These are phyloP conservation scores for Schizophyllum commune DNA, from an alignment of 1,284 basidiomycete species.

Conservation along the genomic window DNA sequence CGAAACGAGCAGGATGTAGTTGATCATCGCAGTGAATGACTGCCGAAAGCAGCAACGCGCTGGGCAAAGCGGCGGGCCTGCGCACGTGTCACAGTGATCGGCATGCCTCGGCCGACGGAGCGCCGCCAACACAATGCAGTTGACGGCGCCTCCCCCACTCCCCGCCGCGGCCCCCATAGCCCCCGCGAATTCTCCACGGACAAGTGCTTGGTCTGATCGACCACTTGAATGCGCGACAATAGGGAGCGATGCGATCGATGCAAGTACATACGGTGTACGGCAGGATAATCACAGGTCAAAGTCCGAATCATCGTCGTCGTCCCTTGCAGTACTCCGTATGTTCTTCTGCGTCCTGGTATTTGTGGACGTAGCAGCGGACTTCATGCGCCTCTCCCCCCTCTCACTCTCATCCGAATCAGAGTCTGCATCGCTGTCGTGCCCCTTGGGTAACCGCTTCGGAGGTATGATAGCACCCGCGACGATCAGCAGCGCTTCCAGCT, in stretches of 20 bases:
- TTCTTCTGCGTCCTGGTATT: conserved; percentile 51
- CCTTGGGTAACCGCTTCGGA: conserved; percentile 31
- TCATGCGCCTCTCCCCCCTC: conserved; percentile 39
- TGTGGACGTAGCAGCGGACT: conserved; percentile 48
- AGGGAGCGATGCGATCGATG: too few species aligned
- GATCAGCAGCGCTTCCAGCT: conserved; percentile 62
- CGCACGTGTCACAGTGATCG: neutral
- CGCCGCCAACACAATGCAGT: neutral
- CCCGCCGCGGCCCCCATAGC: too few species aligned
- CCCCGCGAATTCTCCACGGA: too few species aligned
- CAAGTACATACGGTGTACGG: neutral
- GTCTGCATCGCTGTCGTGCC: conserved; percentile 23
- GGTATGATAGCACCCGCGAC: conserved; percentile 54
- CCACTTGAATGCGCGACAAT: too few species aligned
- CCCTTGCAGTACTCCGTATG: conserved; percentile 38
- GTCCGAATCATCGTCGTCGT: conserved; percentile 59
- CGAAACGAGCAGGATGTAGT: conserved; percentile 88
- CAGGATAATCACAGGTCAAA: conserved; percentile 43
- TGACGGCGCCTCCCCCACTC: neutral
- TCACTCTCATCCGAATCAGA: conserved; percentile 35
- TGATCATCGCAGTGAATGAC: conserved; percentile 47
- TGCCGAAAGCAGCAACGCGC: neutral
- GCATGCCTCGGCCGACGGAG: neutral
- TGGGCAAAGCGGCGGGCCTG: neutral
- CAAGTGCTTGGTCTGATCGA: too few species aligned